Percentiles rank a stretch among this genome's conserved stretches.
phyloP scores from a whole-genome alignment of 176 grass and related monocot species.

The Carex littledalei region DNA sequence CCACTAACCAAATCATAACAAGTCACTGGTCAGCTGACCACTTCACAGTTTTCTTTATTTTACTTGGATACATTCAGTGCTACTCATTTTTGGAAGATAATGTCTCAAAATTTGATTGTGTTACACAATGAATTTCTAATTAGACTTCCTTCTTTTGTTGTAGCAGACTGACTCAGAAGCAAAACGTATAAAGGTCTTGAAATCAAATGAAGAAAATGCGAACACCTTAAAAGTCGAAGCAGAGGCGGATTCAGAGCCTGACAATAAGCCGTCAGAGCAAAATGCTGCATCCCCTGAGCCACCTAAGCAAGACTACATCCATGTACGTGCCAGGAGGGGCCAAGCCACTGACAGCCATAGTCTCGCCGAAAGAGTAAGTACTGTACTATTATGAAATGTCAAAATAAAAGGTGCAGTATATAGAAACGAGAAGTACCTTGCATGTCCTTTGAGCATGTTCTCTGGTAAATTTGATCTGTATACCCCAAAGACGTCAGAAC shows the following conservation, averaged over 20 bases:
- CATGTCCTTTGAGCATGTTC: not conserved
- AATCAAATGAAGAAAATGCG: conserved; percentile 42
- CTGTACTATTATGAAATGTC: not conserved
- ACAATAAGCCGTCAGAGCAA: conserved; percentile 46
- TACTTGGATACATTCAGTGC: not conserved
- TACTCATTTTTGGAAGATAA: not conserved
- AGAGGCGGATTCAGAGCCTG: conserved; percentile 51
- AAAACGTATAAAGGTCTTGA: conserved; percentile 57
- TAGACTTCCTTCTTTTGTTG: not conserved
- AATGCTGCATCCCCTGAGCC: conserved; percentile 38
- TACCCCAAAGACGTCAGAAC: not conserved
- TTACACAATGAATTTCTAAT: not conserved
- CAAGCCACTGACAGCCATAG: conserved; percentile 98
- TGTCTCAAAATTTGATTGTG: not conserved
- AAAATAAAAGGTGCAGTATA: not conserved
- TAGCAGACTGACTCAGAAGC: conserved; percentile 50
- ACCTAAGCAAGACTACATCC: conserved; percentile 93
- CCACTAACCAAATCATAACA: not conserved
- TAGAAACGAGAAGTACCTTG: not conserved
- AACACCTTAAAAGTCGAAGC: conserved; percentile 46
- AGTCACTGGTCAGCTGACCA: not conserved
- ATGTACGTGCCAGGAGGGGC: conserved; percentile 94
- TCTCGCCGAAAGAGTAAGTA: conserved; percentile 91
- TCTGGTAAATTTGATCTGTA: not conserved
- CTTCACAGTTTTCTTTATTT: not conserved